Evolutionary conservation across 306 rosid genomes (phyloP).

Genomic region (Pachyrhizus erosus): DNA sequence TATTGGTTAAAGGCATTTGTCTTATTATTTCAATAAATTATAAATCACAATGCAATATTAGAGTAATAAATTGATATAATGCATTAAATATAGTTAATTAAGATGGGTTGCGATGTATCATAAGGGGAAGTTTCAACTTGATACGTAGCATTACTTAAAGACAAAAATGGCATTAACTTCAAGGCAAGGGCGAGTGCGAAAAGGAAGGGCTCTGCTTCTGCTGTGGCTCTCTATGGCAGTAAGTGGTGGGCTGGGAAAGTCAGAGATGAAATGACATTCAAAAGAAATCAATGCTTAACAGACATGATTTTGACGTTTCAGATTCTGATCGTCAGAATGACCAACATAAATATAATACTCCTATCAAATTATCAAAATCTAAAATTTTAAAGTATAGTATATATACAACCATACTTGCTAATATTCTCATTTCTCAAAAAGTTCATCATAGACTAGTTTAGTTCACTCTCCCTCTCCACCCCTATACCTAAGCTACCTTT

Average conservation of each 20-base stretch:
- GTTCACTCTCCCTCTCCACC: too few species aligned
- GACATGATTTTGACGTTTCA: constrained; percentile 93
- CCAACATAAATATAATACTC: neutral
- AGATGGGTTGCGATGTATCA: neutral
- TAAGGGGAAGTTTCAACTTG: neutral
- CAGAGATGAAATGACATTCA: constrained; percentile 71
- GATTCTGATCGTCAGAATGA: constrained; percentile 83
- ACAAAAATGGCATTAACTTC: constrained; percentile 39
- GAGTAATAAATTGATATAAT: neutral
- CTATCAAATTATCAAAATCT: too few species aligned
- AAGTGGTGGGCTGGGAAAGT: constrained; percentile 39
- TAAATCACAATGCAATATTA: too few species aligned
- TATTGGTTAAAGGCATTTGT: too few species aligned
- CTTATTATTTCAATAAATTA: too few species aligned
- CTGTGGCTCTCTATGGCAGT: constrained; percentile 34
- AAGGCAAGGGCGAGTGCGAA: constrained; percentile 54
- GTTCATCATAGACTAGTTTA: too few species aligned
- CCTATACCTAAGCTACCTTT: neutral
- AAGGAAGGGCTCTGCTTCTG: constrained; percentile 47
- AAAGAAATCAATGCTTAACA: constrained; percentile 65
- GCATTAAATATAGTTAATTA: neutral
- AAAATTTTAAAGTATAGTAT: too few species aligned
- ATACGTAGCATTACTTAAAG: constrained; percentile 13
- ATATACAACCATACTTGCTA: neutral
- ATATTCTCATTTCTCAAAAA: too few species aligned